phyloP scores from a whole-genome alignment of 768 basidiomycete species.

The Mycena filopes region DNA sequence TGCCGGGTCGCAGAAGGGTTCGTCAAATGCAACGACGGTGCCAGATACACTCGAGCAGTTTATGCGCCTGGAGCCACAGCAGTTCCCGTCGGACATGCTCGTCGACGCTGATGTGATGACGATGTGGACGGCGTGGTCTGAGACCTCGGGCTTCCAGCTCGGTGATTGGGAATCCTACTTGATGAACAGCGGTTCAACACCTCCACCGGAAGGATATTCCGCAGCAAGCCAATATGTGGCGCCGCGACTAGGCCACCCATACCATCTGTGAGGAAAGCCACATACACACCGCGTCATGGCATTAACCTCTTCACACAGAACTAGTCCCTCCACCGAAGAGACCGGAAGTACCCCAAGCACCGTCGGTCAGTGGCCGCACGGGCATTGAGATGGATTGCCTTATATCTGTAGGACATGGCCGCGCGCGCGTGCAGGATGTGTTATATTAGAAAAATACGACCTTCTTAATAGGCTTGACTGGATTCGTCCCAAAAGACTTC shows the following conservation, averaged over 20 bases:
- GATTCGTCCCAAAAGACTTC: constrained; percentile 45
- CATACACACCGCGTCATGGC: no score
- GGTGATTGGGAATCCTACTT: constrained; percentile 59
- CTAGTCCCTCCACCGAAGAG: no score
- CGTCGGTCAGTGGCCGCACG: no score
- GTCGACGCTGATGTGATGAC: constrained; percentile 60
- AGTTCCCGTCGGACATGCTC: constrained; percentile 38
- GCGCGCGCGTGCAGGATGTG: background rate
- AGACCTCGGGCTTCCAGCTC: constrained; percentile 66
- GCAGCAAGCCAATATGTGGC: constrained; percentile 3
- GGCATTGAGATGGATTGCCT: background rate
- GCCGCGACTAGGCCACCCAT: background rate
- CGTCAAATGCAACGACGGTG: background rate
- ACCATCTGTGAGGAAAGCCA: constrained; percentile 8
- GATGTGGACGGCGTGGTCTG: constrained; percentile 81
- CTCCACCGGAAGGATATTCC: background rate
- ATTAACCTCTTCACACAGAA: no score
- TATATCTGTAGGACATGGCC: background rate
- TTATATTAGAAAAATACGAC: constrained; percentile 58
- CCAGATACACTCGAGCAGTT: constrained; percentile 34
- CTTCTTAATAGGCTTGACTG: constrained; percentile 48
- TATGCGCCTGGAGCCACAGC: constrained; percentile 38
- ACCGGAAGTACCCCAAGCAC: no score
- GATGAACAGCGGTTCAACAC: constrained; percentile 37
- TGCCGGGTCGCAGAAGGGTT: background rate